These are phyloP conservation scores for Mucor velutinosus DNA, from an alignment of 371 early-diverging fungal species.

Conservation along the genomic window DNA sequence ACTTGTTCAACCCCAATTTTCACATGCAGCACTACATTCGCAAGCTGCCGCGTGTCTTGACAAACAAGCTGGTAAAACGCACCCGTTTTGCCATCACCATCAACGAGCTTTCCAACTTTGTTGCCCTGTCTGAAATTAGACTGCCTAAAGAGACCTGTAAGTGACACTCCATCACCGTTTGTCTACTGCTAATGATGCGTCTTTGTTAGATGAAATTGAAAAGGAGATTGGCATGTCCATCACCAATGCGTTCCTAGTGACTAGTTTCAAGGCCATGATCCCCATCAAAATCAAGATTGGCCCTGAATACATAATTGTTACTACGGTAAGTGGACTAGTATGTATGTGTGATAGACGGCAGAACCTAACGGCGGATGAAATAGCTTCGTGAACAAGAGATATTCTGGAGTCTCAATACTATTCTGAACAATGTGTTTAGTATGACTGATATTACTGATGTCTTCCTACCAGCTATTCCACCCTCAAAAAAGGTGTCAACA, in stretches of 20 bases:
- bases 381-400: slow-evolving; percentile 58
- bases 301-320: slow-evolving; percentile 75
- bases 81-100: slow-evolving; percentile 58
- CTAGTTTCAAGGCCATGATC: slow-evolving; percentile 53
- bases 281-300: slow-evolving; percentile 81
- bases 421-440: slow-evolving; percentile 81
- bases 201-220: slow-evolving; percentile 57
- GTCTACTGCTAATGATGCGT: neutral
- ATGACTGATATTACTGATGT: slow-evolving; percentile 81
- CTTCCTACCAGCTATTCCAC: slow-evolving; percentile 43
- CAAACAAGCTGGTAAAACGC: slow-evolving; percentile 57
- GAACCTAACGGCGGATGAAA: neutral
- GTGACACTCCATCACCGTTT: neutral
- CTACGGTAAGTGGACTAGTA: slow-evolving; percentile 36
- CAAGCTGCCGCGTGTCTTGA: slow-evolving; percentile 45
- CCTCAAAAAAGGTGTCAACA: slow-evolving; percentile 31
- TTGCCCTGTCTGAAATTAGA: slow-evolving; percentile 65
- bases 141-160: slow-evolving; percentile 74
- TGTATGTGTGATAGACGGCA: neutral
- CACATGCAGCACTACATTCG: slow-evolving; percentile 54
- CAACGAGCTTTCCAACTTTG: slow-evolving; percentile 63
- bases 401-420: slow-evolving; percentile 64
- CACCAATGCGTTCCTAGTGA: slow-evolving; percentile 58
- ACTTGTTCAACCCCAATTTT: slow-evolving; percentile 68
- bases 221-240: slow-evolving; percentile 60